Conservation (phyloP, 495 filamentous ascomycete genomes). For the Penicillium waksmanii region DNA sequence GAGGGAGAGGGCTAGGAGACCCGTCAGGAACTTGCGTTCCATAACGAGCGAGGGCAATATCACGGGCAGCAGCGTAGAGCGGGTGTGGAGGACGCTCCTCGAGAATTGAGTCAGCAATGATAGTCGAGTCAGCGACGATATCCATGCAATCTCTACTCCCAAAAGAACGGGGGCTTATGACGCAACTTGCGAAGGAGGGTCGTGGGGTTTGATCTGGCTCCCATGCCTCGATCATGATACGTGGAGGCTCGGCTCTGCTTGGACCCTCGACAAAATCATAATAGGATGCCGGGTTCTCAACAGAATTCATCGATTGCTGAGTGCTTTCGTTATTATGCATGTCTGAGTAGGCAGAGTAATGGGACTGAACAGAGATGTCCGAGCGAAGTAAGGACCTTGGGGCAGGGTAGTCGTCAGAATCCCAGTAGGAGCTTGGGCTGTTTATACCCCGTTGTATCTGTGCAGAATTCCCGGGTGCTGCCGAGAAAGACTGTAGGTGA, state of each 20-base stretch:
- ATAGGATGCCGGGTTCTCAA: not conserved
- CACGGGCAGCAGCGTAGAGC: not conserved
- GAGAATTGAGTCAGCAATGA: not conserved
- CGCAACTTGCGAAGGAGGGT: not conserved
- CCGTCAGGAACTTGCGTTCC: not conserved
- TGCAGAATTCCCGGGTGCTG: not conserved
- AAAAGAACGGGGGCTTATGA: not conserved
- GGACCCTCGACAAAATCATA: not conserved
- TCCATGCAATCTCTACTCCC: not conserved
- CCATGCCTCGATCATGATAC: not conserved
- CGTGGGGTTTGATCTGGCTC: slow-evolving; percentile 3
- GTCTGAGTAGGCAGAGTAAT: not conserved
- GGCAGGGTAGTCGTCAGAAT: not conserved
- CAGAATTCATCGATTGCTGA: not conserved
- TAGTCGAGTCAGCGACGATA: not conserved
- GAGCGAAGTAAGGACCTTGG: too few relatives aligned
- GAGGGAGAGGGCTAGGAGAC: not conserved
- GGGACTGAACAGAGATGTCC: not conserved
- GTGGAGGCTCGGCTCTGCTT: not conserved
- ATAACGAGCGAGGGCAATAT: not conserved
- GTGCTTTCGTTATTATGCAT: not conserved
- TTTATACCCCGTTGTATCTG: not conserved
- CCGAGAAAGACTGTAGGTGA: not conserved
- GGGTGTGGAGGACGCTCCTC: not conserved
- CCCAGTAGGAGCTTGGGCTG: not conserved